Percentiles rank a stretch among this genome's conserved stretches.
phyloP scores from a whole-genome alignment of 148 eudicot species.

The Talinum fruticosum region DNA sequence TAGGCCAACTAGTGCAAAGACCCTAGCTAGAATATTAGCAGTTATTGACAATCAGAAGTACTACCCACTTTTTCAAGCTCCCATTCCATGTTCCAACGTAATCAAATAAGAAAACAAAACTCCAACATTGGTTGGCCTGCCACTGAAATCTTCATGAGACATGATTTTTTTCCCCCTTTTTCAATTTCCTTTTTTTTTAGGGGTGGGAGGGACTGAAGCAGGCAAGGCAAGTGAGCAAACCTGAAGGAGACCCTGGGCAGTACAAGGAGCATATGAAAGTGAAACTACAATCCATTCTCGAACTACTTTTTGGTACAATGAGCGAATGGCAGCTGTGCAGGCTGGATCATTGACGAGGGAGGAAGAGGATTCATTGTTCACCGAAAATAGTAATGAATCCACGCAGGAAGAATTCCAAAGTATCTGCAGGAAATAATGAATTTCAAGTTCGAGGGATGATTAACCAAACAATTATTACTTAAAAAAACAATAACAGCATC shows the following conservation, averaged over 20 bases:
- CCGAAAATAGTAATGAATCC: constrained; percentile 77
- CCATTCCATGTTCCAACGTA: no score
- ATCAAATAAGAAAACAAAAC: not conserved
- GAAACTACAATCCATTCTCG: constrained; percentile 93
- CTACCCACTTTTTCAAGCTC: not conserved
- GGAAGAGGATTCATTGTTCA: constrained; percentile 73
- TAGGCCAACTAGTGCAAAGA: not conserved
- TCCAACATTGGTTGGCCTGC: not conserved
- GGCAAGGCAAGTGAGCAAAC: constrained; percentile 32
- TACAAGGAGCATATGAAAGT: constrained; percentile 98
- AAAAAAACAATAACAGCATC: not conserved
- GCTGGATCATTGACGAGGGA: constrained; percentile 93
- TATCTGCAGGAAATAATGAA: constrained; percentile 50
- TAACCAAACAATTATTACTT: not conserved
- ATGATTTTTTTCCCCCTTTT: not conserved
- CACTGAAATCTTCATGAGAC: not conserved
- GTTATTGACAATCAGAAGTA: not conserved
- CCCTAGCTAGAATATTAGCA: not conserved
- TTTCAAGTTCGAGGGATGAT: constrained; percentile 9
- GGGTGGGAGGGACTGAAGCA: not conserved
- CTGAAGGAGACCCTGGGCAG: constrained; percentile 99
- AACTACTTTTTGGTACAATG: constrained; percentile 77
- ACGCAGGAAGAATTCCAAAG: constrained; percentile 89
- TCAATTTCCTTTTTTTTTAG: no score
- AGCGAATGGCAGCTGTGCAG: constrained; percentile 75